Conservation (phyloP, 164 flowering plant genomes). For the grape (Vitis vinifera) region ASM3070453v1 NC_081805.1:1279001-1279500, state of each 20-base stretch:
- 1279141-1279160: no score
- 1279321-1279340: constrained; percentile 88
- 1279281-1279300: constrained; percentile 70
- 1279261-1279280: constrained; percentile 87
- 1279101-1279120: no score
- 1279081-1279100: no score
- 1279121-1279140: no score
- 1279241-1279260: constrained; percentile 90
- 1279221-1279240: constrained; percentile 80
- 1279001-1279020: no score
- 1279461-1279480: no score
- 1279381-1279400: constrained; percentile 91
- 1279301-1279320: constrained; percentile 90
- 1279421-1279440: constrained; percentile 89
- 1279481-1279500: no score
- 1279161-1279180: no score
- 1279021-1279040: no score
- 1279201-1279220: constrained; percentile 74
- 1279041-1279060: no score
- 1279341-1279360: constrained; percentile 82
- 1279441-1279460: constrained; percentile 41
- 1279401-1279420: constrained; percentile 80
- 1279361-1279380: constrained; percentile 90
- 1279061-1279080: no score
- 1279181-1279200: constrained; percentile 91